Conservation (phyloP, 1,284 basidiomycete genomes). For the Trametes versicolor region DNA sequence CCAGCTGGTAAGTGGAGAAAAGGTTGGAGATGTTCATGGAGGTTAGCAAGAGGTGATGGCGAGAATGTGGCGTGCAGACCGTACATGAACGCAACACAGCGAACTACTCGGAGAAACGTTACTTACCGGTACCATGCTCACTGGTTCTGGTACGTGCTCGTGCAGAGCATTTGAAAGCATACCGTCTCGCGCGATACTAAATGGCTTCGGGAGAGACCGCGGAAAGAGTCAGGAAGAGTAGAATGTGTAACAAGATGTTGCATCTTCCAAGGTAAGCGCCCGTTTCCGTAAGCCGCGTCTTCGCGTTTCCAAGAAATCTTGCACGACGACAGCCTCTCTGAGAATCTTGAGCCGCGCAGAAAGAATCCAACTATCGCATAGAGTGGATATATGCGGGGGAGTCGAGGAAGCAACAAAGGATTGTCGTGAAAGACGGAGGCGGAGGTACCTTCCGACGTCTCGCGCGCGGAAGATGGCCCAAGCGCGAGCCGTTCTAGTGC, state of each 20-base stretch:
- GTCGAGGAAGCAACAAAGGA: background rate
- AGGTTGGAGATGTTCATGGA: no score
- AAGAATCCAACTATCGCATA: background rate
- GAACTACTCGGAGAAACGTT: no score
- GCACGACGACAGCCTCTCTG: background rate
- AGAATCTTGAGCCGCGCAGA: background rate
- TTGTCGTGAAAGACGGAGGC: slow-evolving; percentile 21
- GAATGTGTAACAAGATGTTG: background rate
- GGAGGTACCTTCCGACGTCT: slow-evolving; percentile 34
- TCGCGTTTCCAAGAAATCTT: background rate
- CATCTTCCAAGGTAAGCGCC: slow-evolving; percentile 29
- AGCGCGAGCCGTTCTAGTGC: slow-evolving; percentile 37
- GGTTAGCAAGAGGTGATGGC: no score
- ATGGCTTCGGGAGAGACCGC: background rate
- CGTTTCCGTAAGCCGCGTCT: background rate
- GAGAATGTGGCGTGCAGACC: no score
- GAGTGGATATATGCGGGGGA: background rate
- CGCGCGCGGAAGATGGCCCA: slow-evolving; percentile 39
- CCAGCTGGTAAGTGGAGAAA: no score
- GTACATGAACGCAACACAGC: no score
- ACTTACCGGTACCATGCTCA: no score
- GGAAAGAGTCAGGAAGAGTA: background rate
- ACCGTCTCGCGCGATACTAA: background rate
- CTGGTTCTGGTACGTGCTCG: background rate
- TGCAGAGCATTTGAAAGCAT: background rate